Percentiles rank a stretch among this genome's conserved stretches.
Evolutionary conservation across 2,329 filamentous ascomycete genomes (phyloP).

Genomic region (Trichoderma cornu-damae): DNA sequence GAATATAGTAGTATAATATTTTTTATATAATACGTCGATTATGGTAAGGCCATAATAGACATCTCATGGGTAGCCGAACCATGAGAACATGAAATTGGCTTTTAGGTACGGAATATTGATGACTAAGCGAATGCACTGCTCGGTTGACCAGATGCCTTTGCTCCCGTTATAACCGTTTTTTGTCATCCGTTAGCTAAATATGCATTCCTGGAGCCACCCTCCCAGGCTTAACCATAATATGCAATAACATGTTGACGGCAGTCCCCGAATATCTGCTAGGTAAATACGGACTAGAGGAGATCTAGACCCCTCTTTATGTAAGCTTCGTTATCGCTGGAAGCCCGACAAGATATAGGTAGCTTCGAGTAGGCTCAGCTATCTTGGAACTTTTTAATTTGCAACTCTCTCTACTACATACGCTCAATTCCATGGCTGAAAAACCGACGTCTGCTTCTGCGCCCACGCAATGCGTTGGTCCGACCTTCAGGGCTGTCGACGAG

Average conservation of each 20-base stretch:
- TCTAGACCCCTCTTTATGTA: slow-evolving; percentile 15
- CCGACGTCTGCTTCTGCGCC: slow-evolving; percentile 23
- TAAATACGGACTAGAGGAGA: too few relatives aligned
- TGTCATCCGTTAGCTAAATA: slow-evolving; percentile 1
- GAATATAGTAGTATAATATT: too few relatives aligned
- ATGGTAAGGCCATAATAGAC: too few relatives aligned
- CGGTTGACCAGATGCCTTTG: slow-evolving; percentile 8
- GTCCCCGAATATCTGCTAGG: slow-evolving; percentile 10
- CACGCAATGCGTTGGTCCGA: slow-evolving; percentile 69
- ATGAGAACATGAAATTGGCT: not conserved
- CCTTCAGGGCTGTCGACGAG: slow-evolving; percentile 68
- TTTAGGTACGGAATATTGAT: not conserved
- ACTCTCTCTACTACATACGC: not conserved
- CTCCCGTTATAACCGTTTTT: not conserved
- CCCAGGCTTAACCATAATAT: slow-evolving; percentile 1
- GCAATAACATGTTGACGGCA: slow-evolving; percentile 8
- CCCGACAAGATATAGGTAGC: slow-evolving; percentile 13
- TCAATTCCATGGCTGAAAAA: slow-evolving; percentile 39
- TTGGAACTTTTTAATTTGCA: not conserved
- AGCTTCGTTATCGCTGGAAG: slow-evolving; percentile 12
- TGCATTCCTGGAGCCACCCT: not conserved
- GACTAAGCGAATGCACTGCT: slow-evolving; percentile 9
- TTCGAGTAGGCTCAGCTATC: not conserved
- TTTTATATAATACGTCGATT: too few relatives aligned
- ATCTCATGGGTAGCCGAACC: too few relatives aligned